Conservation (phyloP, 768 basidiomycete genomes). For the Amanita muscaria region DNA sequence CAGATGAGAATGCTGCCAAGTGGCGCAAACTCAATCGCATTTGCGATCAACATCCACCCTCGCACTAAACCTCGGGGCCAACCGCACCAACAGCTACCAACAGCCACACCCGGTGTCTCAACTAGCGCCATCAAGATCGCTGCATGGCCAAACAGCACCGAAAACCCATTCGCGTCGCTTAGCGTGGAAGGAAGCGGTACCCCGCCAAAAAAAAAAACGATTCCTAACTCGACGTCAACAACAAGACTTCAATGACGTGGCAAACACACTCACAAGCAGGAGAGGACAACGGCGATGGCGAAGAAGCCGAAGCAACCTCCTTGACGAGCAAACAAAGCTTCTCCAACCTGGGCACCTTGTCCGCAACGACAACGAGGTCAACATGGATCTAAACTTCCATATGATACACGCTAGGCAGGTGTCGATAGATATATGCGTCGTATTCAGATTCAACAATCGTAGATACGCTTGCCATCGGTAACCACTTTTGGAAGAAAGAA, state of each 20-base stretch:
- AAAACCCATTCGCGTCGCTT: slow-evolving; percentile 19
- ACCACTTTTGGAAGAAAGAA: no score
- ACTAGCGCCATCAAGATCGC: slow-evolving; percentile 77
- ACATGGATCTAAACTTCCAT: no score
- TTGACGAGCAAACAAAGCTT: not conserved
- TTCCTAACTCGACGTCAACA: not conserved
- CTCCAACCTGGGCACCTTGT: not conserved
- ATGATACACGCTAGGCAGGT: no score
- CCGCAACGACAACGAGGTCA: not conserved
- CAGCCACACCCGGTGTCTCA: slow-evolving; percentile 80
- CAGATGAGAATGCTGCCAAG: no score
- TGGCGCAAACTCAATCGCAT: no score
- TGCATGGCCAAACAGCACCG: slow-evolving; percentile 54
- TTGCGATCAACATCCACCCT: slow-evolving; percentile 76
- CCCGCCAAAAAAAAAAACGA: not conserved
- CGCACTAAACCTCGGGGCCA: slow-evolving; percentile 85
- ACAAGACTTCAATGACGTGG: no score
- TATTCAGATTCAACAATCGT: not conserved
- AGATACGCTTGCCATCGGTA: no score
- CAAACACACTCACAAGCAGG: not conserved
- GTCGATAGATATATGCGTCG: not conserved
- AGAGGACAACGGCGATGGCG: not conserved
- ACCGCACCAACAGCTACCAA: slow-evolving; percentile 88
- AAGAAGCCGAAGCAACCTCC: not conserved
- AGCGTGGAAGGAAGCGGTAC: slow-evolving; percentile 26